Percentiles rank a stretch among this genome's conserved stretches.
phyloP scores from a whole-genome alignment of 352 stramenopile genomes.

The Globisporangium barbulae region DNA sequence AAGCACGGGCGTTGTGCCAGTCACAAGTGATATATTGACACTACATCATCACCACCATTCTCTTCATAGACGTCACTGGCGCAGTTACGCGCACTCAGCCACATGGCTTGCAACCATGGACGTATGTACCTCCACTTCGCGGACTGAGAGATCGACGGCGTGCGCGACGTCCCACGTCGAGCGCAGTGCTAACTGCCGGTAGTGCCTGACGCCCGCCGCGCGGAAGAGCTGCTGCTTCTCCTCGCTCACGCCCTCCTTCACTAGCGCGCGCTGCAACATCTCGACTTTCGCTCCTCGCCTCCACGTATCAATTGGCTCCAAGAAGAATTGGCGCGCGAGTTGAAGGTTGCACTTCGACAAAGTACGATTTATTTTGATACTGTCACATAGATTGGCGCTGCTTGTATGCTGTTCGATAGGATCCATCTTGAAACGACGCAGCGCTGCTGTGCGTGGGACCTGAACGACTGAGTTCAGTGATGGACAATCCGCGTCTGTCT shows the following conservation, averaged over 20 bases:
- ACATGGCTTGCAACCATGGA: not conserved
- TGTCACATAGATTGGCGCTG: not conserved
- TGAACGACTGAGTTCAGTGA: not conserved
- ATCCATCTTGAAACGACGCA: not conserved
- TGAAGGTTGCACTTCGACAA: not conserved
- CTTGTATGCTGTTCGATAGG: not conserved
- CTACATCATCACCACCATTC: not conserved
- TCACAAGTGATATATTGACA: not conserved
- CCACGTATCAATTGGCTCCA: not conserved
- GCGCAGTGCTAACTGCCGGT: slow-evolving; percentile 48
- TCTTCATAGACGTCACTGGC: too few species aligned
- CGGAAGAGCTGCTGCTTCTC: slow-evolving; percentile 37
- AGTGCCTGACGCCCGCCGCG: slow-evolving; percentile 48
- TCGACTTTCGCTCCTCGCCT: not conserved
- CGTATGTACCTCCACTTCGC: slow-evolving; percentile 52
- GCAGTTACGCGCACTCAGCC: too few species aligned
- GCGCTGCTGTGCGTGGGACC: not conserved
- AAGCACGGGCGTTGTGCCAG: not conserved
- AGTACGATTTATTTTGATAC: not conserved
- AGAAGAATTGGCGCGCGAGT: not conserved
- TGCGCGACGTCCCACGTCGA: slow-evolving; percentile 64
- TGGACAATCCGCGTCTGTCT: not conserved
- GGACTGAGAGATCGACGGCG: slow-evolving; percentile 59
- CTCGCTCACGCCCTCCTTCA: slow-evolving; percentile 50
- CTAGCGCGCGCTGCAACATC: slow-evolving; percentile 64